These are phyloP conservation scores for Aurantiochytrium sp. DNA, from an alignment of 108 stramenopile genomes.

Conservation along the genomic window DNA sequence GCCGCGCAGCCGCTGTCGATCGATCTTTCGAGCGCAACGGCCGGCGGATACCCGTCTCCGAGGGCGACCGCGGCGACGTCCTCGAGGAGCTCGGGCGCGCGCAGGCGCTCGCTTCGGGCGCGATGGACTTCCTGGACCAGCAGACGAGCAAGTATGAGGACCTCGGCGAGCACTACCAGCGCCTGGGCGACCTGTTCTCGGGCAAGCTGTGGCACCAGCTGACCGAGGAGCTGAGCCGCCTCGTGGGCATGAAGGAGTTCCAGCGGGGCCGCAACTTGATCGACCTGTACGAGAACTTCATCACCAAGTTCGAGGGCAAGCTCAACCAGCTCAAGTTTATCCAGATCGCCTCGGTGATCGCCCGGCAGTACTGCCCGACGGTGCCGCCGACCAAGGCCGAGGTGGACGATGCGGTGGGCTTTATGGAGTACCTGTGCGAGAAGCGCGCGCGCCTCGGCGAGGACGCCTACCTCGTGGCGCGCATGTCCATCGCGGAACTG, in stretches of 20 bases:
- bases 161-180: conserved; percentile 70
- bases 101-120: too few species aligned
- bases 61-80: too few species aligned
- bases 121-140: conserved; percentile 74
- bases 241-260: conserved; percentile 51
- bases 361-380: not conserved
- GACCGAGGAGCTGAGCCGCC: conserved; percentile 67
- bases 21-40: too few species aligned
- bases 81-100: too few species aligned
- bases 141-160: conserved; percentile 69
- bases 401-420: conserved; percentile 14
- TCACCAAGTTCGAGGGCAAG: conserved; percentile 56
- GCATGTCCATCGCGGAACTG: conserved; percentile 12
- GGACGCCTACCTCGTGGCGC: conserved; percentile 26
- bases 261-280: conserved; percentile 61
- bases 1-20: too few species aligned
- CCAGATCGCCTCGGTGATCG: conserved; percentile 63
- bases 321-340: conserved; percentile 82
- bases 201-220: conserved; percentile 94
- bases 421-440: conserved; percentile 25
- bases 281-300: conserved; percentile 53
- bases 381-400: not conserved
- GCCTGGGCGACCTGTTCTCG: conserved; percentile 58
- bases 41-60: too few species aligned
- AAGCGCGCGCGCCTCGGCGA: conserved; percentile 13